phyloP scores from a whole-genome alignment of 2,329 filamentous ascomycete genomes.

The Neofusicoccum parvum region DNA sequence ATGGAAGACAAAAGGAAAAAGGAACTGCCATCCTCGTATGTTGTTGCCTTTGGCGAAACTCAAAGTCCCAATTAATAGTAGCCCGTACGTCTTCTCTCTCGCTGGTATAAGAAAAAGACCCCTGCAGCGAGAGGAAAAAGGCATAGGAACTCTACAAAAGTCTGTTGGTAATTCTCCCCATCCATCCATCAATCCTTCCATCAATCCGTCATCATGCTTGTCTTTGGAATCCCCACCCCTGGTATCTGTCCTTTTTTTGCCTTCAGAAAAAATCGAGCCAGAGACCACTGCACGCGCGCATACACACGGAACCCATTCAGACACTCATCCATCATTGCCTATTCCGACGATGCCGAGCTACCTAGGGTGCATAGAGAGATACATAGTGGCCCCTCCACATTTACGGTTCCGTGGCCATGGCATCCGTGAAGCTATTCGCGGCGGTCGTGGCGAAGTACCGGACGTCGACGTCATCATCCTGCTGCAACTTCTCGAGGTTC shows the following conservation, averaged over 20 bases:
- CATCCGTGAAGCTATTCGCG: conserved; percentile 54
- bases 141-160: conserved; percentile 12
- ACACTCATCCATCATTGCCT: conserved; percentile 14
- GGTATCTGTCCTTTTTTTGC: conserved; percentile 16
- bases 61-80: conserved; percentile 19
- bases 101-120: conserved; percentile 1
- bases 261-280: conserved; percentile 11
- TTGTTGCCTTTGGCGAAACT: conserved; percentile 15
- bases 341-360: conserved; percentile 14
- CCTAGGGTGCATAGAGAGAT: conserved; percentile 5
- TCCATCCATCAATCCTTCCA: conserved; percentile 6
- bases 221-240: conserved; percentile 1
- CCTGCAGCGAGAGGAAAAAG: background rate
- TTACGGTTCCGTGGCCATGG: conserved; percentile 42
- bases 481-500: conserved; percentile 90
- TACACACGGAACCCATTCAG: background rate
- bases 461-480: conserved; percentile 97
- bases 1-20: background rate
- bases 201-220: background rate
- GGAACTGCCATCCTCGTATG: conserved; percentile 5
- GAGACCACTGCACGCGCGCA: conserved; percentile 8
- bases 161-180: conserved; percentile 4
- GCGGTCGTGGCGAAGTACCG: conserved; percentile 96
- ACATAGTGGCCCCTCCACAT: background rate
- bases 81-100: background rate